A percentile compares a stretch with the other conserved stretches of the same genome.
These are phyloP conservation scores for Suillus luteus DNA, from an alignment of 768 basidiomycete genomes.

Conservation along the genomic window DNA sequence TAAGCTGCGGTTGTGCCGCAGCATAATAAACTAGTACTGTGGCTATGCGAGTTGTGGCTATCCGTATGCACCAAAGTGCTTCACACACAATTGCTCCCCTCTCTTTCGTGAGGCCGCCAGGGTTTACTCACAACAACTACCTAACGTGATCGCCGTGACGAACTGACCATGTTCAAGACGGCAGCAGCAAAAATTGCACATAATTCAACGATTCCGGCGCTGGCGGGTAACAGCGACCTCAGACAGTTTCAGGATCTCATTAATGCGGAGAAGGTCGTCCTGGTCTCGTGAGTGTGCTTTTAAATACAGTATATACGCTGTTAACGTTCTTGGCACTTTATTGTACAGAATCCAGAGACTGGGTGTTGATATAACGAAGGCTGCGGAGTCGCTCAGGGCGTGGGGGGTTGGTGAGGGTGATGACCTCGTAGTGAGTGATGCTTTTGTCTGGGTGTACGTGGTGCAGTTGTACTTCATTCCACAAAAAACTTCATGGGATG, in stretches of 20 bases:
- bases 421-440: constrained; percentile 65
- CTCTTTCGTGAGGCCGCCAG: neutral
- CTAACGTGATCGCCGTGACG: neutral
- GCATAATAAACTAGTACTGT: neutral
- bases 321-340: neutral
- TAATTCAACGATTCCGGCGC: constrained; percentile 76
- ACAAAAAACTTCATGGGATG: constrained; percentile 1
- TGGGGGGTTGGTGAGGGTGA: constrained; percentile 86
- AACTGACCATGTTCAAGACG: constrained; percentile 69
- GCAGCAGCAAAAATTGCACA: constrained; percentile 86
- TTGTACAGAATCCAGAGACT: constrained; percentile 60
- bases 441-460: constrained; percentile 12
- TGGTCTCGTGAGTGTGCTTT: constrained; percentile 60
- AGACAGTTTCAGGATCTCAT: constrained; percentile 87
- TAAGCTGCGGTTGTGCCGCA: neutral
- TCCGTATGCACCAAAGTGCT: neutral
- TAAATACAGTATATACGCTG: neutral
- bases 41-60: constrained; percentile 1
- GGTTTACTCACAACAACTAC: neutral
- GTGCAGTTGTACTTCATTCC: constrained; percentile 1
- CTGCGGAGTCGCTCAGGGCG: constrained; percentile 66
- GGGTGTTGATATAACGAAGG: constrained; percentile 63
- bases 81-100: neutral
- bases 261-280: constrained; percentile 80
- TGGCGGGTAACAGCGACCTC: constrained; percentile 75